Base-by-base conservation (phyloP, 805 yeast species). In the Cyberlindnera maclurae region DNA sequence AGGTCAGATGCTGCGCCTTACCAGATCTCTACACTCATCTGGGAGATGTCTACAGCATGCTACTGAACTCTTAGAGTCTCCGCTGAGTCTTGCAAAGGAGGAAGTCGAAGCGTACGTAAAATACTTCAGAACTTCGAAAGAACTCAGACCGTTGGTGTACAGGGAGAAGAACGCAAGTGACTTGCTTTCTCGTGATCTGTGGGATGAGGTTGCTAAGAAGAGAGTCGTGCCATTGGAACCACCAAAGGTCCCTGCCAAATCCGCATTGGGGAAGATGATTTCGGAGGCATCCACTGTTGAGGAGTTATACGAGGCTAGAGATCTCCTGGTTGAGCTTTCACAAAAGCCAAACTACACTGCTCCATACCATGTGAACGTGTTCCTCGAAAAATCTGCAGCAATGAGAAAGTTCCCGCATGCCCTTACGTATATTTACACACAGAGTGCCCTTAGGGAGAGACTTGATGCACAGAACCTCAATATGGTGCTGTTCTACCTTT, bases 81-180 rank as follows among this genome's bases (percentile, higher is more conserved):
- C 39, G 9, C 12, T 30, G 4, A 26, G 31, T n/a, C 17, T 34
- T 16, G 53, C 62, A 5, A 52, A 44, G 31, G 50, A 44, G 27
- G 50, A 52, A 41, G 43, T 65, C n/a, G 55, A 56, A 3, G 50
- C 59, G 1, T 64, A 54, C 38, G 55, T 60, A 37, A 47, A 50
- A 15, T 67, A 59, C 45, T 58, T 59, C 47, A 54, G 54, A 29
- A 61, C 68, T 3, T 51, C 56, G 22, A 55, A 50, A 31, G 40
- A 51, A 3, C 36, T 63, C 24, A 64, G 61, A 51, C 66, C 68
- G 5, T 52, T 59, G 33, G 61, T 67, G 18, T 67, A 67, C 48
- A 62, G 70, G 49, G 60, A 63, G 28, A 63, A 57, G 39, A 66
- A 67, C 44, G 59, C 67, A 3, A 55, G 62, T 22, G 59, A 49